Evolutionary conservation across 2,329 filamentous ascomycete species (phyloP).

Genomic region (Phyllosticta ampelicida): DNA sequence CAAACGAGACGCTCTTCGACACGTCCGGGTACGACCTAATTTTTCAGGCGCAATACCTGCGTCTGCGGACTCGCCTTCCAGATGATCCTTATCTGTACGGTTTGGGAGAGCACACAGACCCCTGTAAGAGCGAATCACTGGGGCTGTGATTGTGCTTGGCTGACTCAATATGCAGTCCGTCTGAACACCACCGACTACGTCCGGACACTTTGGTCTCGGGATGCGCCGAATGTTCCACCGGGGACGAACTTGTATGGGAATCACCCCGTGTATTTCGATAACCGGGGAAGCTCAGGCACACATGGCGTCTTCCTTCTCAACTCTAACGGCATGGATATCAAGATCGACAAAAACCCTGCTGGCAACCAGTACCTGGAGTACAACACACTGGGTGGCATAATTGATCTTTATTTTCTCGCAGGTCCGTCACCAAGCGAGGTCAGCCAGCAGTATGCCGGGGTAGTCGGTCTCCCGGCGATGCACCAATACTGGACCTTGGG

Average conservation of each 20-base stretch:
- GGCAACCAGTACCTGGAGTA: slow-evolving; percentile 65
- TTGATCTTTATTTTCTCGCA: slow-evolving; percentile 51
- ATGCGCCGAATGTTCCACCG: slow-evolving; percentile 50
- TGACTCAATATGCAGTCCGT: slow-evolving; percentile 30
- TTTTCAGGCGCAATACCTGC: slow-evolving; percentile 69
- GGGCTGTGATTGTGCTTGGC: neutral
- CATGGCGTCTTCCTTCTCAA: slow-evolving; percentile 27
- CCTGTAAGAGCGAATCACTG: slow-evolving; percentile 22
- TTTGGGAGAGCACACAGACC: slow-evolving; percentile 65
- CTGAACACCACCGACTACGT: slow-evolving; percentile 59
- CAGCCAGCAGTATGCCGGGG: slow-evolving; percentile 40
- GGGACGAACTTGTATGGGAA: slow-evolving; percentile 60
- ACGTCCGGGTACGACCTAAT: slow-evolving; percentile 55
- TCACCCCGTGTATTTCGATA: slow-evolving; percentile 67
- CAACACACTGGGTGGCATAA: slow-evolving; percentile 63
- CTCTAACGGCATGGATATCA: slow-evolving; percentile 54
- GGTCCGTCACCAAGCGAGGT: slow-evolving; percentile 38
- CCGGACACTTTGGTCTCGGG: slow-evolving; percentile 59
- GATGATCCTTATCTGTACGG: slow-evolving; percentile 63
- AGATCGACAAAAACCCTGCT: slow-evolving; percentile 51
- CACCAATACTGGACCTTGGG: slow-evolving; percentile 44
- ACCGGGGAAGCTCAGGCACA: slow-evolving; percentile 40
- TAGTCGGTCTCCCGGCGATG: slow-evolving; percentile 39
- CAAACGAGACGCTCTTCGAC: slow-evolving; percentile 54
- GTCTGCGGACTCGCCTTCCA: slow-evolving; percentile 60